A percentile compares a stretch with the other conserved stretches of the same genome.
Conservation (phyloP, 768 basidiomycete species). For the Collybiopsis confluens region DNA sequence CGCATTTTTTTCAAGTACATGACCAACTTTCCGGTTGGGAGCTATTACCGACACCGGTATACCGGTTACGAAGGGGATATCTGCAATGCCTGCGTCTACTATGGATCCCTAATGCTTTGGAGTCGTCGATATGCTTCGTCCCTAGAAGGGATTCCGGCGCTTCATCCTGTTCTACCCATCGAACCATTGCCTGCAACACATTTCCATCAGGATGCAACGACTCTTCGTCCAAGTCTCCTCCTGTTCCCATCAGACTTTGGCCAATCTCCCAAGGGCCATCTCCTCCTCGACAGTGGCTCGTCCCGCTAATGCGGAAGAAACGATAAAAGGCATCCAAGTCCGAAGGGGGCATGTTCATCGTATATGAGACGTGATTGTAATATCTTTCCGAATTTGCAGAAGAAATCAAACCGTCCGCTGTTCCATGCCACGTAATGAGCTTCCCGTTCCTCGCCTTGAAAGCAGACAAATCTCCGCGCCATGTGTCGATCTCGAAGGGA, state of each 20-base stretch:
- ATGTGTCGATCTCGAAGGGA: conserved; percentile 9
- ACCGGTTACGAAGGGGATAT: conserved; percentile 1
- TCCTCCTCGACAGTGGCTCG: conserved; percentile 17
- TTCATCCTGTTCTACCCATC: conserved; percentile 8
- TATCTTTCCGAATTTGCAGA: conserved; percentile 14
- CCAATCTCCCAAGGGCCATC: conserved; percentile 14
- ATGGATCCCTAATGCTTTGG: neutral
- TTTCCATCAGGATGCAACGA: neutral
- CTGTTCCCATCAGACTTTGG: conserved; percentile 1
- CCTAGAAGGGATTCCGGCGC: conserved; percentile 5
- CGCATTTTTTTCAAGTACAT: neutral
- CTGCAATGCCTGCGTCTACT: conserved; percentile 5
- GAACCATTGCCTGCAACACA: conserved; percentile 3
- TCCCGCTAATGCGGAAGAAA: conserved; percentile 18
- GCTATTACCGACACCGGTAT: neutral
- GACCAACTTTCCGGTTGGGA: conserved; percentile 1
- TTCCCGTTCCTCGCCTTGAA: conserved; percentile 16
- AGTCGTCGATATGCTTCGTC: conserved; percentile 3
- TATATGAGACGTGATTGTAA: conserved; percentile 14
- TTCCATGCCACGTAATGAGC: conserved; percentile 17
- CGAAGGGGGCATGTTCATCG: conserved; percentile 10
- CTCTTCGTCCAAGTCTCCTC: neutral
- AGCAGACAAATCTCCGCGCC: conserved; percentile 11
- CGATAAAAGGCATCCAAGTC: conserved; percentile 19
- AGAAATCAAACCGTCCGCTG: conserved; percentile 13